A percentile compares a stretch with the other conserved stretches of the same genome.
Conservation (phyloP, 2,329 filamentous ascomycete species). For the Sphaerostilbella broomeana region DNA sequence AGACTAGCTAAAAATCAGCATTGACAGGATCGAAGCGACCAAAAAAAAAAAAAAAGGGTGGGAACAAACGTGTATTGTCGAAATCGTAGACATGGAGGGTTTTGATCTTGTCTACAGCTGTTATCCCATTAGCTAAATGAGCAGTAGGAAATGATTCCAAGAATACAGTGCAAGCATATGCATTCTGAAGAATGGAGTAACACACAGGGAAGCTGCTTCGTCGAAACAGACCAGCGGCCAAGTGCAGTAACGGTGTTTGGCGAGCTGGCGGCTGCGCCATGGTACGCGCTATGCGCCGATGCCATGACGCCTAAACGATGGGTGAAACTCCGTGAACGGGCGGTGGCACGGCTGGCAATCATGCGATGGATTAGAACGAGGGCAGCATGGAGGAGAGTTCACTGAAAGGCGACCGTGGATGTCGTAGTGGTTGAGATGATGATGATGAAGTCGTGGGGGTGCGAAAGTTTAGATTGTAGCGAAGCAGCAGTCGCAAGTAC, state of each 20-base stretch:
- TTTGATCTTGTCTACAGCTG: constrained; percentile 62
- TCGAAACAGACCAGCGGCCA: constrained; percentile 76
- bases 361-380: constrained; percentile 17
- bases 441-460: too few species aligned
- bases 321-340: constrained; percentile 19
- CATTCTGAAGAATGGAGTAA: constrained; percentile 5
- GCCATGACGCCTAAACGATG: constrained; percentile 30
- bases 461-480: too few species aligned
- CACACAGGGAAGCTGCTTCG: constrained; percentile 63
- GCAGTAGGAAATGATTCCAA: not conserved
- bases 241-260: constrained; percentile 62
- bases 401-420: constrained; percentile 2
- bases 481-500: too few species aligned
- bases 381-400: not conserved
- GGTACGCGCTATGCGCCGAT: constrained; percentile 33
- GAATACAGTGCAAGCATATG: constrained; percentile 12
- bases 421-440: not conserved
- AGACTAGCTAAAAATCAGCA: constrained; percentile 51
- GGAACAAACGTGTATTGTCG: constrained; percentile 76
- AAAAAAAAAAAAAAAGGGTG: not conserved
- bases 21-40: constrained; percentile 9
- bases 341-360: constrained; percentile 14
- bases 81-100: constrained; percentile 93
- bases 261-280: constrained; percentile 27
- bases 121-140: constrained; percentile 1